Evolutionary conservation across 129 eudicot species (phyloP).

Genomic region (Flaveria ramosissima): DNA sequence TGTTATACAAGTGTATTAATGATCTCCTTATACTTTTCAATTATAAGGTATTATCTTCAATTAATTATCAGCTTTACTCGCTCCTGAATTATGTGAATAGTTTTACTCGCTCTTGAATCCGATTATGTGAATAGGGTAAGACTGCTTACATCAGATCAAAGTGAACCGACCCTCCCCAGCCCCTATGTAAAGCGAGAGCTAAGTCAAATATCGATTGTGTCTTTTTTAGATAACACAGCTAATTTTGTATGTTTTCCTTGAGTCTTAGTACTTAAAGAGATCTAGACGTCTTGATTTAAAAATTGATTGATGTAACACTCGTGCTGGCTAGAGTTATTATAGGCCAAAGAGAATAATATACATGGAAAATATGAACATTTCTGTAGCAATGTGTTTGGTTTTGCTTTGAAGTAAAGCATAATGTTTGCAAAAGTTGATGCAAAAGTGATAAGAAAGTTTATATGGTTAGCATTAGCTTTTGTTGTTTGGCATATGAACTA

Average conservation of each 20-base stretch:
- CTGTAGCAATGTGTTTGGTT: not conserved
- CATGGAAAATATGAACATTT: not conserved
- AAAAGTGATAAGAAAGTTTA: not conserved
- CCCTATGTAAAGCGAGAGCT: too few species aligned
- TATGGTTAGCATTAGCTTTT: not conserved
- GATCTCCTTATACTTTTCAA: constrained; percentile 20
- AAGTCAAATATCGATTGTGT: not conserved
- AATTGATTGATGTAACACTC: not conserved
- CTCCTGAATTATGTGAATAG: too few species aligned
- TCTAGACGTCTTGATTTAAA: not conserved
- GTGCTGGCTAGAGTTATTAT: not conserved
- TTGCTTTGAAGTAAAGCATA: not conserved
- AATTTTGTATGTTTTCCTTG: not conserved
- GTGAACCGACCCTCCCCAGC: too few species aligned
- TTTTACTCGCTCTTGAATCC: not conserved
- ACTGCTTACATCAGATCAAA: too few species aligned
- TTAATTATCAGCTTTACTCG: too few species aligned
- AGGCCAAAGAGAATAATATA: not conserved
- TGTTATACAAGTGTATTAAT: not conserved
- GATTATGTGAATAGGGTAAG: not conserved
- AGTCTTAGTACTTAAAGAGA: not conserved
- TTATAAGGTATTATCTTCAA: too few species aligned
- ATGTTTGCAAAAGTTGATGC: not conserved
- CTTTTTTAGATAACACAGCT: not conserved
- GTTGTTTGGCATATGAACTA: too few species aligned